These are phyloP conservation scores for Calonectria ilicicola DNA, from an alignment of 2,329 filamentous ascomycete genomes.

Conservation along the genomic window DNA sequence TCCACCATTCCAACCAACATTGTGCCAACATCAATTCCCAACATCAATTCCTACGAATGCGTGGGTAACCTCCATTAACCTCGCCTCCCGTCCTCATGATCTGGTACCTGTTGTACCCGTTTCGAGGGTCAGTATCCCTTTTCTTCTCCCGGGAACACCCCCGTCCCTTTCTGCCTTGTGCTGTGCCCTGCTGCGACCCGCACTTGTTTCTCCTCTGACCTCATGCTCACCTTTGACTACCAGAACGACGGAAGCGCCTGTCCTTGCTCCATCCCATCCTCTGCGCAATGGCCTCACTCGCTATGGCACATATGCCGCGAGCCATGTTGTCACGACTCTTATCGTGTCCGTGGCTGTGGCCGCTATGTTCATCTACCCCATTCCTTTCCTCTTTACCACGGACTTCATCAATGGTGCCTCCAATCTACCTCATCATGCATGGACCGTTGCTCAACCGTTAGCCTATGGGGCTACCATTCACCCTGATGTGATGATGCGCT, in stretches of 20 bases:
- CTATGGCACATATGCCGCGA: slow-evolving; percentile 77
- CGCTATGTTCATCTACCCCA: slow-evolving; percentile 78
- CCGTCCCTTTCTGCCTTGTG: slow-evolving; percentile 27
- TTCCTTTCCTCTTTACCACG: slow-evolving; percentile 79
- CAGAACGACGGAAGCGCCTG: slow-evolving; percentile 81
- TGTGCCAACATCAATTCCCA: slow-evolving; percentile 13
- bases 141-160: slow-evolving; percentile 20
- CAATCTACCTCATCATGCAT: slow-evolving; percentile 82
- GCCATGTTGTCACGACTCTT: slow-evolving; percentile 80
- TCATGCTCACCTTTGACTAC: slow-evolving; percentile 32
- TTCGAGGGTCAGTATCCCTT: slow-evolving; percentile 74
- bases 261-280: slow-evolving; percentile 73
- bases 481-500: slow-evolving; percentile 84
- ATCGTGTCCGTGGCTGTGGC: slow-evolving; percentile 79
- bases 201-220: slow-evolving; percentile 13
- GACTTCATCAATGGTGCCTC: slow-evolving; percentile 79
- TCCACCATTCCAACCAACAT: slow-evolving; percentile 24
- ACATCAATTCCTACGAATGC: slow-evolving; percentile 35
- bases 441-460: slow-evolving; percentile 79
- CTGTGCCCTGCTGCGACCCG: slow-evolving; percentile 2
- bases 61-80: slow-evolving; percentile 30
- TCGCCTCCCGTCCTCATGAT: slow-evolving; percentile 65
- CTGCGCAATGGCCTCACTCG: slow-evolving; percentile 73
- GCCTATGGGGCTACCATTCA: slow-evolving; percentile 61
- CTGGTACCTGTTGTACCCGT: slow-evolving; percentile 82